phyloP scores from a whole-genome alignment of 371 early-diverging fungal species.

The Mortierella sp. region DNA sequence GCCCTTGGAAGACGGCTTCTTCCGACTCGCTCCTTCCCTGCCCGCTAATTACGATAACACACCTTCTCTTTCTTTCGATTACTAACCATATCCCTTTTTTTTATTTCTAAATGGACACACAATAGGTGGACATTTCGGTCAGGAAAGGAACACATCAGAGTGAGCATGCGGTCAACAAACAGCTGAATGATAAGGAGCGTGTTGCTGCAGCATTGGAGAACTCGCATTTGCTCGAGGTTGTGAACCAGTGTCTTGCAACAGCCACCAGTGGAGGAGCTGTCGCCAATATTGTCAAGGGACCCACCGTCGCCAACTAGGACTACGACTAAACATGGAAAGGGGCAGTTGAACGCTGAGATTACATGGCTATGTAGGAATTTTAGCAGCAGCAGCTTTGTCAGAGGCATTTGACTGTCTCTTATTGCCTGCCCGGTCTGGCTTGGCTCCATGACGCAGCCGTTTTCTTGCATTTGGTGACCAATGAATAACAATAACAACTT shows the following conservation, averaged over 20 bases:
- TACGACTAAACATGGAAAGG: not conserved
- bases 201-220: slow-evolving; percentile 99
- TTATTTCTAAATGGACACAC: not conserved
- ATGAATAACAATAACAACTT: not conserved
- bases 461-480: not conserved
- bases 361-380: not conserved
- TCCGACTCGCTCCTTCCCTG: slow-evolving; percentile 12
- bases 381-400: not conserved
- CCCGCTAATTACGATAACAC: not conserved
- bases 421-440: not conserved
- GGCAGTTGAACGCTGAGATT: not conserved
- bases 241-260: slow-evolving; percentile 90
- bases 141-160: slow-evolving; percentile 96
- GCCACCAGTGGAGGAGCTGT: slow-evolving; percentile 61
- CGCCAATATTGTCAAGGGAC: slow-evolving; percentile 53
- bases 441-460: not conserved
- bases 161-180: slow-evolving; percentile 97
- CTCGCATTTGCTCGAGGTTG: slow-evolving; percentile 91
- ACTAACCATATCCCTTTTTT: not conserved
- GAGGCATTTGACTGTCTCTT: not conserved
- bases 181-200: slow-evolving; percentile 99
- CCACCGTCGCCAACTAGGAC: slow-evolving; percentile 33
- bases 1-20: slow-evolving; percentile 12
- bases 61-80: not conserved
- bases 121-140: slow-evolving; percentile 88